A percentile compares a stretch with the other conserved stretches of the same genome.
Evolutionary conservation across 2,329 filamentous ascomycete genomes (phyloP).

Genomic region (Podosphaera fusca): DNA sequence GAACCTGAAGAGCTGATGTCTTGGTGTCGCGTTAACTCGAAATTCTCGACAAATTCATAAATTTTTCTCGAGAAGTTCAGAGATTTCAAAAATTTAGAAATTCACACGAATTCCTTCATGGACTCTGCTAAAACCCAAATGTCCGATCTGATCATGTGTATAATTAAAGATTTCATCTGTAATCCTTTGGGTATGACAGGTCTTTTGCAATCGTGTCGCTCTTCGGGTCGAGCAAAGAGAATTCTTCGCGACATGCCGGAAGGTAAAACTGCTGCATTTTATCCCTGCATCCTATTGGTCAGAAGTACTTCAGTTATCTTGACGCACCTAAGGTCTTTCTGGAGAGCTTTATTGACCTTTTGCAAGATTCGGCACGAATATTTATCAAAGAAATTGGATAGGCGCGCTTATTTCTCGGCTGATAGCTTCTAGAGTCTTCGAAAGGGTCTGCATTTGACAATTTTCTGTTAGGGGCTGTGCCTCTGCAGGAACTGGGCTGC

Average conservation of each 20-base stretch:
- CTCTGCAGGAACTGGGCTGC: too few relatives aligned
- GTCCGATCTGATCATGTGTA: not conserved
- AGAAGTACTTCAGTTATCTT: not conserved
- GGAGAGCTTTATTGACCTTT: too few relatives aligned
- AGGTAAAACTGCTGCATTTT: not conserved
- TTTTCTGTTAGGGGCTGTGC: too few relatives aligned
- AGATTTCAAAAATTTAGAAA: not conserved
- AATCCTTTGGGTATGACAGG: not conserved
- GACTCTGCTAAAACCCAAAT: not conserved
- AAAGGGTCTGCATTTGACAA: too few relatives aligned
- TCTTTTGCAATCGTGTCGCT: not conserved
- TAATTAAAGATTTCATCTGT: not conserved
- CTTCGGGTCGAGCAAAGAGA: not conserved
- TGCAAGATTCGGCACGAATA: too few relatives aligned
- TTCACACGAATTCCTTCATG: not conserved
- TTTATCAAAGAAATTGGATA: too few relatives aligned
- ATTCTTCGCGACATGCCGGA: not conserved
- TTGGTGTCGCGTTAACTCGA: not conserved
- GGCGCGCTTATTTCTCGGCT: too few relatives aligned
- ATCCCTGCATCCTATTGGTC: not conserved
- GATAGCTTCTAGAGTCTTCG: too few relatives aligned
- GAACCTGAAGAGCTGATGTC: not conserved
- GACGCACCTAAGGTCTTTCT: too few relatives aligned
- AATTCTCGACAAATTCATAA: not conserved
- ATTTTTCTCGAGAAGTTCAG: not conserved